phyloP scores from a whole-genome alignment of 2,329 filamentous ascomycete species.

The Pseudopithomyces maydicus region DNA sequence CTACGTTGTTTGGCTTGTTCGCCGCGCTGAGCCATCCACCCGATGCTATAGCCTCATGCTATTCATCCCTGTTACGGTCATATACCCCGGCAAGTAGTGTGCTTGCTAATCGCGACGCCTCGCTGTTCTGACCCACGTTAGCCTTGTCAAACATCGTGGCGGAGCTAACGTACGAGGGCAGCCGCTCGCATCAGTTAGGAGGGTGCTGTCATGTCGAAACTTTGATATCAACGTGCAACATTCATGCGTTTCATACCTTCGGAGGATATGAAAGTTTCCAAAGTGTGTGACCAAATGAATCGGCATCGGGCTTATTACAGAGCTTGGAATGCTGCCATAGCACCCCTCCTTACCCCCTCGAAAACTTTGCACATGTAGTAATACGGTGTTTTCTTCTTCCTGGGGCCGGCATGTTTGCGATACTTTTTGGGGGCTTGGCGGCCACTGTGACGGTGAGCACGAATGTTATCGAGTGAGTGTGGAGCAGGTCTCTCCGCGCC shows the following conservation, averaged over 20 bases:
- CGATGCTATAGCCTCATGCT: neutral
- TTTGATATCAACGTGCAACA: too few relatives aligned
- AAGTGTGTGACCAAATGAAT: neutral
- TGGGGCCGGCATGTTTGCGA: slow-evolving; percentile 19
- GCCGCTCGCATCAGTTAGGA: too few relatives aligned
- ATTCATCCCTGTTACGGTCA: neutral
- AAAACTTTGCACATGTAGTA: slow-evolving; percentile 11
- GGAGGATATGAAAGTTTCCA: neutral
- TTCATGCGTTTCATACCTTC: neutral
- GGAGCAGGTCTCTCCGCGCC: slow-evolving; percentile 11
- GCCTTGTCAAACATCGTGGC: too few relatives aligned
- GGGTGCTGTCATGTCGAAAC: too few relatives aligned
- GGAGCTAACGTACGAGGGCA: too few relatives aligned
- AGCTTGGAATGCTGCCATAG: neutral
- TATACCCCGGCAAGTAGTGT: slow-evolving; percentile 5
- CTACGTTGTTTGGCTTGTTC: too few relatives aligned
- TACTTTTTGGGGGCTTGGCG: slow-evolving; percentile 24
- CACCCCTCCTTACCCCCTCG: neutral
- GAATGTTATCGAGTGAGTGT: slow-evolving; percentile 23
- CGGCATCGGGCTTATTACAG: neutral
- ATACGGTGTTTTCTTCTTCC: slow-evolving; percentile 10
- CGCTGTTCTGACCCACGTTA: neutral
- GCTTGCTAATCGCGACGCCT: slow-evolving; percentile 14
- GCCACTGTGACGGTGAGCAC: slow-evolving; percentile 19
- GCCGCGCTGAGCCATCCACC: neutral